Evolutionary conservation across 768 basidiomycete genomes (phyloP).

Genomic region (Tephrocybe sp.): DNA sequence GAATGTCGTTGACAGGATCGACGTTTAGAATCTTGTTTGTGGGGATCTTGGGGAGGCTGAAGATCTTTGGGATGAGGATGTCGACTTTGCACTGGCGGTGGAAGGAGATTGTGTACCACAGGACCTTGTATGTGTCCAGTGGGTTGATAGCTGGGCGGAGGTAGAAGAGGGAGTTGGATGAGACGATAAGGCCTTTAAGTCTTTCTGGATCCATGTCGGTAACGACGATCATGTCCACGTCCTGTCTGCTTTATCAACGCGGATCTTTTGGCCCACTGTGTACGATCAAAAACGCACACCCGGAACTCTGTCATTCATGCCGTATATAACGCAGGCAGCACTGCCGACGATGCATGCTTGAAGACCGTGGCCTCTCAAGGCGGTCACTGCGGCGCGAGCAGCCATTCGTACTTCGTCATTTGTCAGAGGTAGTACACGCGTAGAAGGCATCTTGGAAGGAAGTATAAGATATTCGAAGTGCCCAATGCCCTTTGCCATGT

Average conservation of each 20-base stretch:
- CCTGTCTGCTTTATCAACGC: slow-evolving; percentile 26
- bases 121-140: slow-evolving; percentile 38
- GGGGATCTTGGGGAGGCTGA: slow-evolving; percentile 37
- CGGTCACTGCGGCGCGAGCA: slow-evolving; percentile 24
- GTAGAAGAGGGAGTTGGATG: slow-evolving; percentile 32
- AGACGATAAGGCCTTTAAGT: slow-evolving; percentile 38
- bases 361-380: slow-evolving; percentile 24
- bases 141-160: slow-evolving; percentile 37
- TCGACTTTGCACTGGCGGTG: slow-evolving; percentile 36
- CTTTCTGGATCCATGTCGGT: slow-evolving; percentile 31
- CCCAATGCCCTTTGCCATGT: too few relatives aligned
- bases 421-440: neutral
- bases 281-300: slow-evolving; percentile 32
- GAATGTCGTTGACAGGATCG: slow-evolving; percentile 26
- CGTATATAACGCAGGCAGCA: slow-evolving; percentile 37
- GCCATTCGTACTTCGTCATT: slow-evolving; percentile 23
- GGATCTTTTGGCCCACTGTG: too few relatives aligned
- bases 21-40: slow-evolving; percentile 17
- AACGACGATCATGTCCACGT: slow-evolving; percentile 47
- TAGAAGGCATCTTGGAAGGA: too few relatives aligned
- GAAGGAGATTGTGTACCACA: slow-evolving; percentile 34
- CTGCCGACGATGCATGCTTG: slow-evolving; percentile 39
- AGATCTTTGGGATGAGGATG: slow-evolving; percentile 33
- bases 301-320: slow-evolving; percentile 32
- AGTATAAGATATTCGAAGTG: too few relatives aligned